These are phyloP conservation scores for Colletotrichum filicis DNA, from an alignment of 2,329 filamentous ascomycete species.

Conservation along the genomic window DNA sequence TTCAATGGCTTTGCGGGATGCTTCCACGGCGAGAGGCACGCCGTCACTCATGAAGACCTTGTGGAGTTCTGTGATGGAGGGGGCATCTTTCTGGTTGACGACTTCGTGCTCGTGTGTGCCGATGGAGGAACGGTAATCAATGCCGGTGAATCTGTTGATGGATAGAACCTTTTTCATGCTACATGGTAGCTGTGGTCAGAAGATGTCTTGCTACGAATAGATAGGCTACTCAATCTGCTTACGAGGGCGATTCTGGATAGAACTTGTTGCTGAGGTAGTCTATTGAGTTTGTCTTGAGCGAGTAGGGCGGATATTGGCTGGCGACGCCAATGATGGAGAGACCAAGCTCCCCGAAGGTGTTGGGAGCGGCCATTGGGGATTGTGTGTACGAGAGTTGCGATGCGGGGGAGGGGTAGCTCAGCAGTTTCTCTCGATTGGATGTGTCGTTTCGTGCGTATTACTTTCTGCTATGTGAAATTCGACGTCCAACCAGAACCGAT, in stretches of 20 bases:
- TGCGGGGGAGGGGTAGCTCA: conserved; percentile 33
- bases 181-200: background rate
- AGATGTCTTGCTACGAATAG: no score
- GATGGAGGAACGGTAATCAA: conserved; percentile 71
- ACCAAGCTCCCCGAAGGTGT: conserved; percentile 60
- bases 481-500: background rate
- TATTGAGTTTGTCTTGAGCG: conserved; percentile 61
- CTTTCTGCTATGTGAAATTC: background rate
- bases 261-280: conserved; percentile 64
- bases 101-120: conserved; percentile 69
- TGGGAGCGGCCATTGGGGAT: conserved; percentile 52
- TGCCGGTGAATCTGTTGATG: conserved; percentile 74
- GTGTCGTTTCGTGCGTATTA: background rate
- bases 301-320: conserved; percentile 68
- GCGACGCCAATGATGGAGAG: conserved; percentile 71
- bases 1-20: conserved; percentile 64
- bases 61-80: conserved; percentile 67
- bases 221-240: conserved; percentile 43
- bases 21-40: conserved; percentile 66
- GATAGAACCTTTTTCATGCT: conserved; percentile 72
- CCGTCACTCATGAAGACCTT: conserved; percentile 66
- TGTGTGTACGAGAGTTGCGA: background rate
- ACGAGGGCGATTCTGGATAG: conserved; percentile 71
- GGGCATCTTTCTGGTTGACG: conserved; percentile 65
- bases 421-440: background rate